Base-by-base conservation (phyloP, 2,329 filamentous ascomycete species). In the Colletotrichum liaoningense region DNA sequence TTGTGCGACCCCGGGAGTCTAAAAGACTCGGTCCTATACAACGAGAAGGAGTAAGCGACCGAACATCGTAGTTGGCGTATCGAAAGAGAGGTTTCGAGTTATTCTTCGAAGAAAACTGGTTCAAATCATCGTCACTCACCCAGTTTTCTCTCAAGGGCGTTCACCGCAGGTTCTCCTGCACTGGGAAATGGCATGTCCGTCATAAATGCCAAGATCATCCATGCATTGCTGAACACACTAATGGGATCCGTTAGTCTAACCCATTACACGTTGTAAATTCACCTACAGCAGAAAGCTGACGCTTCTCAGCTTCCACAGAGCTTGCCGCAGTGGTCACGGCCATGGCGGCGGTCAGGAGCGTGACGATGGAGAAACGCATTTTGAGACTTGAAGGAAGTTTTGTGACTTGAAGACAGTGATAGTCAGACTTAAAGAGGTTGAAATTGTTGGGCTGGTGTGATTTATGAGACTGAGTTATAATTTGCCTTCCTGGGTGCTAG, bases 171-270 rank as follows among this genome's bases (percentile, higher is more conserved):
- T 19, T 16, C 49, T 24, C 2, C 28, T 56, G 49, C 57, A 67
- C 2, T 38, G 26, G 2, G 46, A 56, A 22, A 62, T 62, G n/a
- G 56, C 63, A 14, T 57, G 57, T 5, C 69, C 69, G 1, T 72
- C 69, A 11, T 60, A 57, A 8, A 72, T 68, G 2, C 69, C 69
- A 14, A 42, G 28, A 9, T 72, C 69, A 12, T 68, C 69, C 46
- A 68, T 56, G 35, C 64, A 68, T 26, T 5, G 6, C 0, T 22
- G 24, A 2, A 72, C 69, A 5, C 69, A 68, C 69, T 68, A 0
- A 12, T 3, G 1, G 2, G 3, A 7, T 19, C 7, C 9, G 42
- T 46, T n/a, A 4, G 2, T 55, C 9, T 7, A 33, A 33, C 30
- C 8, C 30, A 9, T 33, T 33, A 33, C 30, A 2, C 30, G 30